Base-by-base conservation (phyloP, 2,329 filamentous ascomycete species). In the Fusarium sp. region DNA sequence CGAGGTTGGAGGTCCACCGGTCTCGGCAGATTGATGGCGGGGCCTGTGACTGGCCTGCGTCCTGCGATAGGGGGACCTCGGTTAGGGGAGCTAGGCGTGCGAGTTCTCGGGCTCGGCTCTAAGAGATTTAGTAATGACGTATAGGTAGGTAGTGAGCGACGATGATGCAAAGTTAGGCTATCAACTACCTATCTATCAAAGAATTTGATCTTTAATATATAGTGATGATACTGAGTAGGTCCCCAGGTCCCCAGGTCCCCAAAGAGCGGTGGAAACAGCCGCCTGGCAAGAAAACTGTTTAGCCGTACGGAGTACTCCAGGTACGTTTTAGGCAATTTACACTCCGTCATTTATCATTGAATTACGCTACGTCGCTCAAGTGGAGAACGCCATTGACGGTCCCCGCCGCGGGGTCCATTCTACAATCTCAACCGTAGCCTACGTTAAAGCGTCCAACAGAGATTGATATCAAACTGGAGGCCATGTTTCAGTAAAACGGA, bases 1-100 rank as follows among this genome's bases (percentile, higher is more conserved):
- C 64, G 59, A 67, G 68, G 68, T 70, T 61, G 64, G 58, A 66
- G 19, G 53, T 53, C 59, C 47, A 70, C 69, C 58, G 58, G 65
- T 70, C 59, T 71, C 69, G 69, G 69, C 57, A 71, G 68, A 70
- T 70, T 59, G 60, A 43, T 39, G 43, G 54, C 58, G 61, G 68
- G 65, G 55, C 68, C 64, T 42, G 63, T 67, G 68, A 66, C 50
- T 43, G 63, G 32, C 58, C 56, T 68, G 48, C 62, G 63, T 29
- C 58, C 56, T 68, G 48, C 62, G 42, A 57, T 56, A 40, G 29
- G 11, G 10, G 10, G 53, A 69, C 70, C 70, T 72, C 70, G 70
- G 70, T 65, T 72, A 72, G 62, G 64, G 45, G 35, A 40, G 40
- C 53, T 53, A 55, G 35, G 46, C 38, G 25, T 12, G 13, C n/a